These are phyloP conservation scores for Gomphus sp. DNA, from an alignment of 1,284 basidiomycete species.

Conservation along the genomic window DNA sequence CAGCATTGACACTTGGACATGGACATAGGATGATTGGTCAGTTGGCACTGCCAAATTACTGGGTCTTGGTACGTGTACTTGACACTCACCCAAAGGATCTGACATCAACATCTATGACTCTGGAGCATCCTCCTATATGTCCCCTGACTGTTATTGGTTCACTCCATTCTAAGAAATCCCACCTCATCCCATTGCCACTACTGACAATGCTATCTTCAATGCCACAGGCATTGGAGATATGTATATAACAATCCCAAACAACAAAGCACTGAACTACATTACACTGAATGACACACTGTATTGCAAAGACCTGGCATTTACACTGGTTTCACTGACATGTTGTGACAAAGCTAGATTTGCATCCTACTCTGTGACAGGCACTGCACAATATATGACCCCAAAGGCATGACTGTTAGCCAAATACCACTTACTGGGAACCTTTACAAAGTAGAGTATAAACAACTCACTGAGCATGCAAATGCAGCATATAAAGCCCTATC, in stretches of 20 bases:
- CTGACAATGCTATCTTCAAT: neutral
- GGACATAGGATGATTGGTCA: no score
- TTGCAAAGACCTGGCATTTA: no score
- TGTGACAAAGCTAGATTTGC: no score
- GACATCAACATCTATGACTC: neutral
- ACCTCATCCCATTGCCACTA: neutral
- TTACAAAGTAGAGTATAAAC: neutral
- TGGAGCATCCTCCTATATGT: neutral
- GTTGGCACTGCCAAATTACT: no score
- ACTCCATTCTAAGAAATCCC: neutral
- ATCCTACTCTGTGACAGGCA: neutral
- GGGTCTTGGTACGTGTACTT: no score
- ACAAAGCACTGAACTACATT: no score
- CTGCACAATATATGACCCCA: neutral
- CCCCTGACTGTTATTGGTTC: neutral
- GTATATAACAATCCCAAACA: neutral
- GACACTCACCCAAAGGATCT: neutral
- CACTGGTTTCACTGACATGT: no score
- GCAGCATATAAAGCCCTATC: neutral
- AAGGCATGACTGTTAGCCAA: neutral
- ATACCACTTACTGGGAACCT: neutral
- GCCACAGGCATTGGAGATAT: neutral
- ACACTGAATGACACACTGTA: no score
- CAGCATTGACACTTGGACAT: no score
- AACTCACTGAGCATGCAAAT: no score